Evolutionary conservation across 495 filamentous ascomycete genomes (phyloP).

Genomic region (Aspergillus indologenus): DNA sequence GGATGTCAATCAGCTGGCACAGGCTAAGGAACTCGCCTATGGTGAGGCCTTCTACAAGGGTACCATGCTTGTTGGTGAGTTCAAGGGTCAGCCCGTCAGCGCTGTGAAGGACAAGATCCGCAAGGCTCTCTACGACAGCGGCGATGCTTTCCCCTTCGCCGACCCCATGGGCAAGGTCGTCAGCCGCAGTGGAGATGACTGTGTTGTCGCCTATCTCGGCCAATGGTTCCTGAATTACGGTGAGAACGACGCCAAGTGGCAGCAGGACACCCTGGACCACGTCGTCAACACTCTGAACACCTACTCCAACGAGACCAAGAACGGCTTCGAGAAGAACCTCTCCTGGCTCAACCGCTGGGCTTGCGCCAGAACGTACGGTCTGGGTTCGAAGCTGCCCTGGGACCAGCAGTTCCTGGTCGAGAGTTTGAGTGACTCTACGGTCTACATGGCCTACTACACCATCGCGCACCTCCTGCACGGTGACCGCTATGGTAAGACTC

Average conservation of each 20-base stretch:
- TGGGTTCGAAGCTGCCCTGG: constrained; percentile 96
- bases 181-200: constrained; percentile 82
- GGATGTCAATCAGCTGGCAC: constrained; percentile 80
- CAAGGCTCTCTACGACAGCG: constrained; percentile 70
- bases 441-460: constrained; percentile 98
- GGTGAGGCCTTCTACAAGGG: constrained; percentile 98
- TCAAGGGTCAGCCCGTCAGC: constrained; percentile 81
- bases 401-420: constrained; percentile 90
- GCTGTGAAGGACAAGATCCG: constrained; percentile 82
- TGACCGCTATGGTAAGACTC: constrained; percentile 72
- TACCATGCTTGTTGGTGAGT: constrained; percentile 84
- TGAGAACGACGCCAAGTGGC: constrained; percentile 76
- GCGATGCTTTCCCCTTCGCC: constrained; percentile 85
- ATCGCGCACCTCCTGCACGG: constrained; percentile 83
- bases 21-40: constrained; percentile 95
- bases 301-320: constrained; percentile 73
- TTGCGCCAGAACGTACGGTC: constrained; percentile 84
- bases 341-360: constrained; percentile 96
- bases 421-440: constrained; percentile 80
- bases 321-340: constrained; percentile 79
- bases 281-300: constrained; percentile 76
- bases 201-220: constrained; percentile 87
- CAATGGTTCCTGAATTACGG: constrained; percentile 98
- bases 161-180: constrained; percentile 89
- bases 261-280: constrained; percentile 65